Percentiles rank a stretch among this genome's conserved stretches.
phyloP scores from a whole-genome alignment of 257 asterid genomes.

The Lycium barbarum region DNA sequence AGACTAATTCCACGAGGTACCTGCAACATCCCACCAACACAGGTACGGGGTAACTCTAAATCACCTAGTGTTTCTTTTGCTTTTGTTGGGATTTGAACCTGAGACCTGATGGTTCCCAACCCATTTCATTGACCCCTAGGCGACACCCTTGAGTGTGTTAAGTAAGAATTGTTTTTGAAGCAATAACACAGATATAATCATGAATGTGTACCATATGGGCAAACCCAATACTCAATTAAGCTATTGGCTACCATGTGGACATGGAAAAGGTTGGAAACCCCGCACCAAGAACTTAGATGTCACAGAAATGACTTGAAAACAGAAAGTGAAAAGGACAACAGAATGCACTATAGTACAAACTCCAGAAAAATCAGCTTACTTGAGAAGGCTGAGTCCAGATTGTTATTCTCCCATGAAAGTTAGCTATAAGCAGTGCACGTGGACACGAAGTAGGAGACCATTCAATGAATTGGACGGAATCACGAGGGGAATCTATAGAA shows the following conservation, averaged over 20 bases:
- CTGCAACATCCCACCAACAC: not conserved
- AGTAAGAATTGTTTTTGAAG: slow-evolving; percentile 9
- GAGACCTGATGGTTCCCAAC: not conserved
- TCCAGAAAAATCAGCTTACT: slow-evolving; percentile 53
- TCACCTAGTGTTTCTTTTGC: not conserved
- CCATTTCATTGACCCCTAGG: not conserved
- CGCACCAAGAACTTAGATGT: not conserved
- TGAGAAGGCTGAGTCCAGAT: slow-evolving; percentile 98
- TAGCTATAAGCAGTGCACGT: slow-evolving; percentile 90
- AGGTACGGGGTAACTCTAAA: not conserved
- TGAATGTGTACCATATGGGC: slow-evolving; percentile 8
- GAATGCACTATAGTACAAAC: slow-evolving; percentile 5
- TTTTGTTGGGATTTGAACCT: not conserved
- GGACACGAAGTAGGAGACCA: slow-evolving; percentile 97
- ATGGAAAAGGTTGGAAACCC: not conserved
- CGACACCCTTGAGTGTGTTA: not conserved
- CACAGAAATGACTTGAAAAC: not conserved
- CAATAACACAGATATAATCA: slow-evolving; percentile 8
- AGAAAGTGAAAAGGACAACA: not conserved
- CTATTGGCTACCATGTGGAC: not conserved
- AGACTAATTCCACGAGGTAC: not conserved
- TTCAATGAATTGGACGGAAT: slow-evolving; percentile 94
- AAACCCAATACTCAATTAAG: slow-evolving; percentile 19
- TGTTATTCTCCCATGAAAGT: slow-evolving; percentile 95
- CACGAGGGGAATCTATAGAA: slow-evolving; percentile 94